Percentiles rank a stretch among this genome's conserved stretches.
Conservation (phyloP, 441 rosid species). For the Populus hybrid region DNA sequence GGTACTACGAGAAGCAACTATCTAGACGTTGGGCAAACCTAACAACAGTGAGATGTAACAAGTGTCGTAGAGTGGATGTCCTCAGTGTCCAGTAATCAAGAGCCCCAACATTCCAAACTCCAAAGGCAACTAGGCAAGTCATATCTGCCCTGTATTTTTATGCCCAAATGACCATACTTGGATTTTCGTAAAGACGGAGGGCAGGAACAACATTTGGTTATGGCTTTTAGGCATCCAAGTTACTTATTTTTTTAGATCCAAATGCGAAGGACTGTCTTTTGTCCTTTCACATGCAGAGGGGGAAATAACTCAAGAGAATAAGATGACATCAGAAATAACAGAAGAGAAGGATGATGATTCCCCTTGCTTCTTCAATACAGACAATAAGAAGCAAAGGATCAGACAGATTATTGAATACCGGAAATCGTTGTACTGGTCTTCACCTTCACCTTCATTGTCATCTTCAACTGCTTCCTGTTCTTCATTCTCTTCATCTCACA, state of each 20-base stretch:
- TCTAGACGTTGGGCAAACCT: too few species aligned
- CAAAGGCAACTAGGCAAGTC: too few species aligned
- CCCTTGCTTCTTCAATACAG: slow-evolving; percentile 1
- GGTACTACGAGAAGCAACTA: too few species aligned
- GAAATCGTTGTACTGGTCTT: slow-evolving; percentile 3
- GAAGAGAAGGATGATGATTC: slow-evolving; percentile 1
- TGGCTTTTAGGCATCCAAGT: slow-evolving; percentile 12
- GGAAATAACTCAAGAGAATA: background rate
- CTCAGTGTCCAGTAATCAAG: too few species aligned
- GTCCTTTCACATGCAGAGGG: too few species aligned
- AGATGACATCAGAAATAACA: background rate
- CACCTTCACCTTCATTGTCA: background rate
- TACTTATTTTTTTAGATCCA: too few species aligned
- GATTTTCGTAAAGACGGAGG: background rate
- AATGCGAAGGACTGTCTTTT: too few species aligned
- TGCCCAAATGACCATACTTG: too few species aligned
- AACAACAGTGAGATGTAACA: too few species aligned
- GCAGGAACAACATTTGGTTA: background rate
- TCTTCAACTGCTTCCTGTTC: slow-evolving; percentile 13
- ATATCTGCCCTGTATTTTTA: too few species aligned
- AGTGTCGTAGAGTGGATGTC: too few species aligned
- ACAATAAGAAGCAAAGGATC: slow-evolving; percentile 12
- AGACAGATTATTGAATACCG: slow-evolving; percentile 11
- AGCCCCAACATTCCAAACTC: too few species aligned
- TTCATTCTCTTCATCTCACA: slow-evolving; percentile 16